Conservation (phyloP, 2,329 filamentous ascomycete genomes). For the Trichoderma sp. region DNA sequence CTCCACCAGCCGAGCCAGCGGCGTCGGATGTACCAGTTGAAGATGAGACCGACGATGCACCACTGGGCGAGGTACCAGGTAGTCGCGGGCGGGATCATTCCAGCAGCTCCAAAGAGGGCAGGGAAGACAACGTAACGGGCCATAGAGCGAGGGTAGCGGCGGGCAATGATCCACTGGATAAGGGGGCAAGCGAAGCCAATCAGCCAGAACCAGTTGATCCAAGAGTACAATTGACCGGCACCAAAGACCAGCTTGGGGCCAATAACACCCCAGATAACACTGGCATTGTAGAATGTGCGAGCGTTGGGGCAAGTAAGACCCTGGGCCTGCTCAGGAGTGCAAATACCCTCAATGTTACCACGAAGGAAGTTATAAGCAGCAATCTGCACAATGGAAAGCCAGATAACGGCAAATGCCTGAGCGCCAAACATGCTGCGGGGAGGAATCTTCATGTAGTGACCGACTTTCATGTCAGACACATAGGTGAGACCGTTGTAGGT, state of each 20-base stretch:
- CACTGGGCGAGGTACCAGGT: conserved; percentile 57
- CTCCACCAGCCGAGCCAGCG: conserved; percentile 58
- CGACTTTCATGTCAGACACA: conserved; percentile 53
- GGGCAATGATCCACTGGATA: conserved; percentile 50
- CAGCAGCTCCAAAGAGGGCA: conserved; percentile 53
- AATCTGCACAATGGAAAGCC: conserved; percentile 42
- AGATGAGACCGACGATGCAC: conserved; percentile 56
- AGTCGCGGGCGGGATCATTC: conserved; percentile 56
- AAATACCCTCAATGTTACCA: conserved; percentile 55
- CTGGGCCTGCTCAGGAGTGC: conserved; percentile 48
- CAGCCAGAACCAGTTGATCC: conserved; percentile 58
- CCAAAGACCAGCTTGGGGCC: conserved; percentile 42
- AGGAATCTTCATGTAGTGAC: conserved; percentile 56
- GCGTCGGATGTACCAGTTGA: conserved; percentile 55
- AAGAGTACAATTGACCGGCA: conserved; percentile 45
- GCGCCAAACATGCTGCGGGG: conserved; percentile 51
- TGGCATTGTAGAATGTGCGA: conserved; percentile 61
- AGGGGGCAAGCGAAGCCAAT: conserved; percentile 52
- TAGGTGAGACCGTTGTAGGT: conserved; percentile 50
- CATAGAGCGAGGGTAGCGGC: conserved; percentile 47
- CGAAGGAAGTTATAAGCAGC: conserved; percentile 43
- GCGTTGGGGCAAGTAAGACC: conserved; percentile 59
- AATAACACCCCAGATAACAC: conserved; percentile 63
- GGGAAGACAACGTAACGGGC: conserved; percentile 55
- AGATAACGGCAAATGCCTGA: conserved; percentile 45